A percentile compares a stretch with the other conserved stretches of the same genome.
Evolutionary conservation across 768 basidiomycete species (phyloP).

Genomic region (Naganishia randhawae): DNA sequence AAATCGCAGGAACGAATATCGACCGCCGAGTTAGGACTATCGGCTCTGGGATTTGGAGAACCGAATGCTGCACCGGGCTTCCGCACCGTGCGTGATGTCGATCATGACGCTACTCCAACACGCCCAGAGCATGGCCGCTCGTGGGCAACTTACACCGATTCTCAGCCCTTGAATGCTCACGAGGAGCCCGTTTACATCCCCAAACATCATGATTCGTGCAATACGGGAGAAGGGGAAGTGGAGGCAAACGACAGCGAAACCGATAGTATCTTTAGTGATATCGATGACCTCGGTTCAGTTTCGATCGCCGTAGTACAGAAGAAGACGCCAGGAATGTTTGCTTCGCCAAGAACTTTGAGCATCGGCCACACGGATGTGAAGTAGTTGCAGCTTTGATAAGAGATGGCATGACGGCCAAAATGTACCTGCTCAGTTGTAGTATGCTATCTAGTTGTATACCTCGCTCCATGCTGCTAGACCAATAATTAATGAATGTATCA

Average conservation of each 20-base stretch:
- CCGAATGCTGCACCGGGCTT: too few relatives aligned
- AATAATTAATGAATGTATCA: too few relatives aligned
- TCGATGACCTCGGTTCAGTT: constrained; percentile 13
- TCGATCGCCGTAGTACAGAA: constrained; percentile 14
- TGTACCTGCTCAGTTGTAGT: too few relatives aligned
- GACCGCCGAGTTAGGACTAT: background rate
- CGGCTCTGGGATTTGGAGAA: background rate
- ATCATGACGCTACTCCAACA: background rate
- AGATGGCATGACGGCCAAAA: background rate
- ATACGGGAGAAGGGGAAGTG: background rate
- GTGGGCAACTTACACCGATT: too few relatives aligned
- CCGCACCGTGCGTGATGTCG: background rate
- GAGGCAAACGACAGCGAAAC: constrained; percentile 15
- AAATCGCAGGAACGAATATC: background rate
- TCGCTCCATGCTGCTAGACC: too few relatives aligned
- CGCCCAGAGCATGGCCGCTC: background rate
- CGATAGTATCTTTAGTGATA: constrained; percentile 20
- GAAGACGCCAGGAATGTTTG: background rate
- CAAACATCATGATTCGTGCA: background rate
- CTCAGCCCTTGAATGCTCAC: background rate
- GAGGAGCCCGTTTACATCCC: background rate
- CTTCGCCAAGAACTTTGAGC: constrained; percentile 6
- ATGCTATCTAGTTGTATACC: background rate
- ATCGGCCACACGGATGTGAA: background rate
- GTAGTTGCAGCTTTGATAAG: background rate